A percentile compares a stretch with the other conserved stretches of the same genome.
Conservation (phyloP, 345 rosid species). For the Lepidium didymum region DNA sequence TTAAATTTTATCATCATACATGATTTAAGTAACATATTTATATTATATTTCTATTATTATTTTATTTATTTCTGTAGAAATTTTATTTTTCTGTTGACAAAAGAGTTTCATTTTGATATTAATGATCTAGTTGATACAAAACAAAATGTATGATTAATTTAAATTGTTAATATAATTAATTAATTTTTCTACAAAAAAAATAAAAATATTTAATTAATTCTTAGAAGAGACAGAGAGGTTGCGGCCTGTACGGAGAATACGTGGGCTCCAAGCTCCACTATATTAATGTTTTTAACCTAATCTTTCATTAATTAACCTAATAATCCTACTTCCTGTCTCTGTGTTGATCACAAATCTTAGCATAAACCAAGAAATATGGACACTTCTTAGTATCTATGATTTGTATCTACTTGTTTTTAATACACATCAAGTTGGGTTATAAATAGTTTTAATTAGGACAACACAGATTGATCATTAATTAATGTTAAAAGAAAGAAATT, state of each 20-base stretch:
- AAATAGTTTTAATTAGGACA: background rate
- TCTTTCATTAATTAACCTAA: constrained; percentile 14
- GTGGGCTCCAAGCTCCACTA: constrained; percentile 30
- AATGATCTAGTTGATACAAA: no score
- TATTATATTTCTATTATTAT: no score
- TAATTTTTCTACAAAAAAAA: no score
- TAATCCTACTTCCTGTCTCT: background rate
- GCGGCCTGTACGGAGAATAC: constrained; percentile 42
- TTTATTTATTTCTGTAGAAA: no score
- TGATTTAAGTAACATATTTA: no score
- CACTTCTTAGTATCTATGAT: background rate
- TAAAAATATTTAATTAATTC: no score
- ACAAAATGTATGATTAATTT: no score
- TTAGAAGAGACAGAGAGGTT: constrained; percentile 10
- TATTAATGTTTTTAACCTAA: background rate
- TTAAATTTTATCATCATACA: no score
- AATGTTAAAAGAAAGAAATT: background rate
- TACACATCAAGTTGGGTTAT: background rate
- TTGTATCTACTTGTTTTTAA: background rate
- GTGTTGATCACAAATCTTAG: background rate
- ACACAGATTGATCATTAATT: background rate
- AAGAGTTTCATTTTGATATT: no score
- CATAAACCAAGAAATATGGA: no score
- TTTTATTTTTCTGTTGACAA: no score
- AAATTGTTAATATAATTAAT: no score